These are phyloP conservation scores for Syncephalastrum contaminatum DNA, from an alignment of 371 early-diverging fungal species.

Conservation along the genomic window DNA sequence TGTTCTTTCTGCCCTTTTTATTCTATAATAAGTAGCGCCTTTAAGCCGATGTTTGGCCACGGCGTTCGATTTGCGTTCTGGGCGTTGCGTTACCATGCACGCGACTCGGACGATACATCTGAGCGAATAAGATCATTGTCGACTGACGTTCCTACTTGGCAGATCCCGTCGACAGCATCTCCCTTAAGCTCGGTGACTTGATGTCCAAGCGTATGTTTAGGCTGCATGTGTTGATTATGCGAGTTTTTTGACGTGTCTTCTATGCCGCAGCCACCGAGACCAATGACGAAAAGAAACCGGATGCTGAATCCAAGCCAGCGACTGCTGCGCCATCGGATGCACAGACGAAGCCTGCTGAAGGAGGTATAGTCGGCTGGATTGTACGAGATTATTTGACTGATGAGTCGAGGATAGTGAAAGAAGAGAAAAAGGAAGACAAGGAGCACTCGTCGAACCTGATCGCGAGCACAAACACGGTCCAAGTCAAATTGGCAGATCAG, in stretches of 20 bases:
- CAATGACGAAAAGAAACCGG: no score
- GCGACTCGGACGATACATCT: no score
- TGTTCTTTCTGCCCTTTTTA: no score
- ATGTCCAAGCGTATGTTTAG: slow-evolving; percentile 9
- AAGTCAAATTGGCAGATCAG: slow-evolving; percentile 79
- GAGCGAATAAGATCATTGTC: no score
- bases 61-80: no score
- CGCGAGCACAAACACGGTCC: slow-evolving; percentile 67
- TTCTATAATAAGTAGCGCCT: no score
- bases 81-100: no score
- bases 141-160: slow-evolving; percentile 1
- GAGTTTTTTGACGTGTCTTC: no score
- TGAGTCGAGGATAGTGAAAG: not conserved
- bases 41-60: no score
- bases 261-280: no score
- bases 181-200: slow-evolving; percentile 32
- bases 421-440: not conserved
- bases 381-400: not conserved
- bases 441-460: slow-evolving; percentile 30
- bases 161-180: slow-evolving; percentile 26
- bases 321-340: not conserved
- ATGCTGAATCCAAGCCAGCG: not conserved
- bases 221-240: not conserved
- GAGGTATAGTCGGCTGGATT: slow-evolving; percentile 1
- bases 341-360: not conserved